Evolutionary conservation across 2,329 filamentous ascomycete genomes (phyloP), one percentile per base, ranked within the genome.

Genomic region (Orbilia quercus): DNA sequence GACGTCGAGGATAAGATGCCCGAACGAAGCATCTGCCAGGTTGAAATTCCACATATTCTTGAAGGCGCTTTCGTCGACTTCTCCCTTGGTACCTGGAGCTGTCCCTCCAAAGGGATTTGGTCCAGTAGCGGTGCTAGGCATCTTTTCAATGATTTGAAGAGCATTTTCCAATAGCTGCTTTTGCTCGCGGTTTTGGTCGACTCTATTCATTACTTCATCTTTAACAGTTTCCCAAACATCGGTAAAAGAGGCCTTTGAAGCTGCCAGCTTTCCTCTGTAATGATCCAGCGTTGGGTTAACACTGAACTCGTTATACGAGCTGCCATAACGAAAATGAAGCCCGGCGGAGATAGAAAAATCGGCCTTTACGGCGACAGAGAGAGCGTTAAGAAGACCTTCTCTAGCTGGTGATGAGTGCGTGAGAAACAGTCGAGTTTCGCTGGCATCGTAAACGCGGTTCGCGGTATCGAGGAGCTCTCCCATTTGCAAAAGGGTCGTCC

Each of bases 11-110:
- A 98, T 92, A 57, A 99, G 85, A 85, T 92, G 99, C 74, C 95
- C 95, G 80, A 98, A 99, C 18, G 95, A 94, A 63, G 95, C 95
- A 83, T 99, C 95, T 28, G 95, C 95, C 76, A 99, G 82, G 81
- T 98, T 98, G 83, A 99, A 99, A 82, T 99, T 99, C 95, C 95
- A 99, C 95, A 98, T 98, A 81, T 99, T 99, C 85, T 99, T 99
- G 86, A 99, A 99, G 0, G 95, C 95, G 78, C 93, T 97, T 84
- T 99, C 95, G 75, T 99, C 95, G 16, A 99, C 92, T 79, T 96
- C 91, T 31, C 95, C 95, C 31, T 73, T 73, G 55, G 91, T 89
- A 67, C 87, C 86, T 59, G 86, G 83, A 55, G 88, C 84, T 42
- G 85, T 88, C 12, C 94, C 94, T 47, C 95, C 95, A 79, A 99